phyloP scores from a whole-genome alignment of 768 basidiomycete species.

The Rhodotorula taiwanensis region DNA sequence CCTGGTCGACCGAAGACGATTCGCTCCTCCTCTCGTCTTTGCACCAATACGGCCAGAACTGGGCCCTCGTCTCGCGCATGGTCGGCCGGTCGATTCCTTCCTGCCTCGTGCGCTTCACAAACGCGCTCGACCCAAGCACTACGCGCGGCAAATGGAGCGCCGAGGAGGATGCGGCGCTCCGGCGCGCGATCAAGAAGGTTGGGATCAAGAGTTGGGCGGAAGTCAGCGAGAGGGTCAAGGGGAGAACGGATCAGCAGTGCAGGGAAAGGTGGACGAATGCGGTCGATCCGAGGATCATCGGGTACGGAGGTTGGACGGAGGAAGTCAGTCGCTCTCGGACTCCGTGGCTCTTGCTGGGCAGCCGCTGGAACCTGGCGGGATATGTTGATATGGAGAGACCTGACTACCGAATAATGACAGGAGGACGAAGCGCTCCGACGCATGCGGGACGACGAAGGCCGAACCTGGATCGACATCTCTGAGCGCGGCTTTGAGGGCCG shows the following conservation, averaged over 20 bases:
- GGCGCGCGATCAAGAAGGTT: constrained; percentile 9
- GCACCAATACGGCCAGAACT: no score
- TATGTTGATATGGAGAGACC: no score
- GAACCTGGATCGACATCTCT: constrained; percentile 23
- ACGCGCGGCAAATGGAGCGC: neutral
- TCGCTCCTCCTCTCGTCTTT: no score
- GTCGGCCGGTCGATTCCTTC: no score
- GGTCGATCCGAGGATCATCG: constrained; percentile 12
- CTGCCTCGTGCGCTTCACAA: no score
- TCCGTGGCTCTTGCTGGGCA: neutral
- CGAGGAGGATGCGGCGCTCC: constrained; percentile 19
- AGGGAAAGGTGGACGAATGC: constrained; percentile 35
- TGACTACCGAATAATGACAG: neutral
- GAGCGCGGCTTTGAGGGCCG: neutral
- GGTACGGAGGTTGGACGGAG: constrained; percentile 15
- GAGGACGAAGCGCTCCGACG: constrained; percentile 16
- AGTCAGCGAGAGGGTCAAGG: constrained; percentile 9
- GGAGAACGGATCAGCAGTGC: constrained; percentile 34
- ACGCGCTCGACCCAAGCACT: no score
- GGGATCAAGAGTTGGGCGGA: constrained; percentile 20
- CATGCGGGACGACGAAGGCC: constrained; percentile 7
- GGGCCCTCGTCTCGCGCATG: no score
- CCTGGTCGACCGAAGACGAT: no score
- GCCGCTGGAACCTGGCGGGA: neutral
- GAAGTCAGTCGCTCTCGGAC: constrained; percentile 11